Base-by-base conservation (phyloP, 768 basidiomycete species). In the Agaricus blazei region DNA sequence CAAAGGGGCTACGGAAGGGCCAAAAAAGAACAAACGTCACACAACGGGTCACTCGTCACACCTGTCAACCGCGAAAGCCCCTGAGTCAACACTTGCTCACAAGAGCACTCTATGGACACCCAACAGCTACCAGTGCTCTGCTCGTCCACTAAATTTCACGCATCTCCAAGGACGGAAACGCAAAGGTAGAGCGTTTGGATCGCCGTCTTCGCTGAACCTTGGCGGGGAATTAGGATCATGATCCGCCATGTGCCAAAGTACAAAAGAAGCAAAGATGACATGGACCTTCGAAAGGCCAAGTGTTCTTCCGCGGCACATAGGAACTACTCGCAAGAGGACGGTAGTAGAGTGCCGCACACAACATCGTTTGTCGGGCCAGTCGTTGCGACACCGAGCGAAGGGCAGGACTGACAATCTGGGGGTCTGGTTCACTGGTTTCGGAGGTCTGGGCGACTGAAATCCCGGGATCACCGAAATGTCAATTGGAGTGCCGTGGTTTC, bases 301-400 rank as follows among this genome's bases (percentile, higher is more conserved):
- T 24, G 42, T 52, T 52, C 51, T 52, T 52, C 51, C 51, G 51
- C 43, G 51, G 51, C 42, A 23, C 28, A 31, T 40, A 12, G 6
- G 9, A 36, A 14, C 14, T 19, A 31, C 48, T 49, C 24, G 15
- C 8, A 11, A 34, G 11, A 4, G 7, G 34, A 6, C 0, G 19
- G 19, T 19, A 19, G 3, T 2, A 34, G 4, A 34, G 34, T 7
- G 11, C 4, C 11, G 34, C 34, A 34, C 34, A 34, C 11, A 34
- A 34, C 11, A 6, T 3, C 34, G 34, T 34, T 4, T 34, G 11
- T 6, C 11, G 34, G 1, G 1, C 8, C 34, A 11, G 34, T 34
- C 11, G 34, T 34, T 11, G 34, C 5, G 34, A 34, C 34, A 34
- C 34, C 11, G 34, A 1, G 7, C 7, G 34, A 3, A 3, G 7